phyloP scores from a whole-genome alignment of 345 rosid species.

The Dipteronia dyeriana region DNA sequence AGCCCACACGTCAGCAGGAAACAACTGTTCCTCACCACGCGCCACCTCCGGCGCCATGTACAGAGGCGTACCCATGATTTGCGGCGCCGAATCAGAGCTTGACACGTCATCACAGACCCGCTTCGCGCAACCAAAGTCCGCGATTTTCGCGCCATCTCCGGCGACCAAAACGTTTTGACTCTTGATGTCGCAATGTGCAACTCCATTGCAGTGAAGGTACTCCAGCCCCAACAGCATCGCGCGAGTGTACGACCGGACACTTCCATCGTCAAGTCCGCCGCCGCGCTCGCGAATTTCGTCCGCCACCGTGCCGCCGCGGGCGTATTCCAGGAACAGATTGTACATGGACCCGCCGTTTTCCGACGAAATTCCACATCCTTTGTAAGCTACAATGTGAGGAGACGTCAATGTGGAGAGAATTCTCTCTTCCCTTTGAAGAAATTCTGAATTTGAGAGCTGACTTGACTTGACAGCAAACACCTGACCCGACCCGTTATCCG shows the following conservation, averaged over 20 bases:
- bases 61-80: slow-evolving; percentile 48
- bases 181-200: slow-evolving; percentile 84
- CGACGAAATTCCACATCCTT: slow-evolving; percentile 52
- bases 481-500: slow-evolving; percentile 24
- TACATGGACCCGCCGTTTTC: slow-evolving; percentile 52
- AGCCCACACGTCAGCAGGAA: slow-evolving; percentile 63
- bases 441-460: slow-evolving; percentile 38
- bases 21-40: slow-evolving; percentile 53
- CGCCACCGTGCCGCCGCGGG: slow-evolving; percentile 56
- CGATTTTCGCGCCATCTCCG: slow-evolving; percentile 43
- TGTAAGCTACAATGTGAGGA: slow-evolving; percentile 64
- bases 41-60: slow-evolving; percentile 80
- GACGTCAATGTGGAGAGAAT: slow-evolving; percentile 43
- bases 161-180: slow-evolving; percentile 48
- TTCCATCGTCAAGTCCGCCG: slow-evolving; percentile 46
- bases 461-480: slow-evolving; percentile 62
- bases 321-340: slow-evolving; percentile 72
- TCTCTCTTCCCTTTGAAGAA: slow-evolving; percentile 39
- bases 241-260: slow-evolving; percentile 46
- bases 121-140: slow-evolving; percentile 67
- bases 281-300: slow-evolving; percentile 35
- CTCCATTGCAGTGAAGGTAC: slow-evolving; percentile 55
- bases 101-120: slow-evolving; percentile 20
- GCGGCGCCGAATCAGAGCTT: background rate
- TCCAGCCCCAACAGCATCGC: slow-evolving; percentile 49